Conservation (phyloP, 768 basidiomycete genomes). For the Suillus occidentalis region DNA sequence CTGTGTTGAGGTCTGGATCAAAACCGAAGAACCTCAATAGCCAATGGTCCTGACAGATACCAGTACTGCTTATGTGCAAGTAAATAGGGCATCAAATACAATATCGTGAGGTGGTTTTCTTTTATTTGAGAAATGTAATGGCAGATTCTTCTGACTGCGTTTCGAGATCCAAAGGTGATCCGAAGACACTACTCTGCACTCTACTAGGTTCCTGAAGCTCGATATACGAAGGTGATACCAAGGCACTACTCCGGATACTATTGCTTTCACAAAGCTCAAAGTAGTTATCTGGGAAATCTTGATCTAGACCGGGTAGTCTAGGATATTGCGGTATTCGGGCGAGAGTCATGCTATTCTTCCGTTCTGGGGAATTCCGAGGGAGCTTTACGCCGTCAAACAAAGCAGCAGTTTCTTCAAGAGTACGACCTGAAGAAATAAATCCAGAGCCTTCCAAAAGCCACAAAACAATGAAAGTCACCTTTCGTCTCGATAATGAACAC, state of each 20-base stretch:
- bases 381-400: conserved; percentile 58
- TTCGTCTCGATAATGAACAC: conserved; percentile 61
- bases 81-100: conserved; percentile 12
- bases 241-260: not conserved
- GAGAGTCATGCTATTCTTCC: conserved; percentile 44
- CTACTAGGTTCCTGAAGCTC: conserved; percentile 8
- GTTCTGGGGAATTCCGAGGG: conserved; percentile 42
- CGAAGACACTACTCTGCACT: not conserved
- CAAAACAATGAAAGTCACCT: conserved; percentile 35
- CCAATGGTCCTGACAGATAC: not conserved
- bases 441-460: conserved; percentile 12
- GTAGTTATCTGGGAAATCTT: conserved; percentile 4
- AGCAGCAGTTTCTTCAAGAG: conserved; percentile 72
- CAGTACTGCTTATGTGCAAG: conserved; percentile 4
- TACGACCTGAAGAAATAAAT: conserved; percentile 42
- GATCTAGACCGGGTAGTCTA: conserved; percentile 3
- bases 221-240: conserved; percentile 5
- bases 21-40: conserved; percentile 1
- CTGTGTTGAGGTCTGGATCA: conserved; percentile 61
- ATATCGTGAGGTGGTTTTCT: conserved; percentile 5
- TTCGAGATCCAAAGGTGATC: conserved; percentile 3
- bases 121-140: conserved; percentile 1
- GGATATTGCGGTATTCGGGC: not conserved
- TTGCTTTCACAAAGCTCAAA: conserved; percentile 9
- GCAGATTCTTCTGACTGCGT: conserved; percentile 12